Percentiles rank a stretch among this genome's conserved stretches.
Conservation (phyloP, 2,329 filamentous ascomycete genomes). For the Didymella lethalis region DNA sequence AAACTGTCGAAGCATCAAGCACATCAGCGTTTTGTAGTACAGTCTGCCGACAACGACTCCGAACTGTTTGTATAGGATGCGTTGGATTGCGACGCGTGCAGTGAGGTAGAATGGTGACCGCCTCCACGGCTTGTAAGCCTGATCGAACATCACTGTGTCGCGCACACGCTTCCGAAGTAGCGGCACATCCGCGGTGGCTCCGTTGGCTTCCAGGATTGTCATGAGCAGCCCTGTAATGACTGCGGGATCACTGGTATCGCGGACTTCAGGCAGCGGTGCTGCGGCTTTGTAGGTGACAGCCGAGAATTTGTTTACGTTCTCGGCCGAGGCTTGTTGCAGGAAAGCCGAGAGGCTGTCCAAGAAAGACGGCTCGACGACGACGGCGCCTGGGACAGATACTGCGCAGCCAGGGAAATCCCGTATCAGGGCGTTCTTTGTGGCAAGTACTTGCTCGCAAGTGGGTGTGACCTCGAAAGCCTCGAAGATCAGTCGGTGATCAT, state of each 20-base stretch:
- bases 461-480: slow-evolving; percentile 70
- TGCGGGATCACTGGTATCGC: slow-evolving; percentile 65
- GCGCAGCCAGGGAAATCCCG: slow-evolving; percentile 68
- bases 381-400: slow-evolving; percentile 55
- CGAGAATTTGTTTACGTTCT: slow-evolving; percentile 63
- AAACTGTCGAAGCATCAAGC: slow-evolving; percentile 57
- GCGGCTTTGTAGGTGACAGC: slow-evolving; percentile 63
- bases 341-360: slow-evolving; percentile 60
- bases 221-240: slow-evolving; percentile 68
- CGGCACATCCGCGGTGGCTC: slow-evolving; percentile 48
- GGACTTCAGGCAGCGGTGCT: slow-evolving; percentile 58
- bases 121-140: slow-evolving; percentile 65
- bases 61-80: slow-evolving; percentile 57
- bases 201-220: slow-evolving; percentile 65
- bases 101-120: slow-evolving; percentile 69
- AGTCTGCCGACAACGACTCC: slow-evolving; percentile 55
- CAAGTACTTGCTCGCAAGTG: slow-evolving; percentile 60
- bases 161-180: slow-evolving; percentile 65
- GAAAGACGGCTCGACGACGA: slow-evolving; percentile 56
- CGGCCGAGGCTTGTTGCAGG: slow-evolving; percentile 63
- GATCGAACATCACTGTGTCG: slow-evolving; percentile 66
- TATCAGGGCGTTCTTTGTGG: slow-evolving; percentile 59
- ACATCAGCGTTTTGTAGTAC: slow-evolving; percentile 68
- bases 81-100: slow-evolving; percentile 65
- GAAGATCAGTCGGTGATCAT: slow-evolving; percentile 53